Percentiles rank a stretch among this genome's conserved stretches.
These are phyloP conservation scores for Graphilbum sp. DNA, from an alignment of 2,329 filamentous ascomycete species.

Conservation along the genomic window DNA sequence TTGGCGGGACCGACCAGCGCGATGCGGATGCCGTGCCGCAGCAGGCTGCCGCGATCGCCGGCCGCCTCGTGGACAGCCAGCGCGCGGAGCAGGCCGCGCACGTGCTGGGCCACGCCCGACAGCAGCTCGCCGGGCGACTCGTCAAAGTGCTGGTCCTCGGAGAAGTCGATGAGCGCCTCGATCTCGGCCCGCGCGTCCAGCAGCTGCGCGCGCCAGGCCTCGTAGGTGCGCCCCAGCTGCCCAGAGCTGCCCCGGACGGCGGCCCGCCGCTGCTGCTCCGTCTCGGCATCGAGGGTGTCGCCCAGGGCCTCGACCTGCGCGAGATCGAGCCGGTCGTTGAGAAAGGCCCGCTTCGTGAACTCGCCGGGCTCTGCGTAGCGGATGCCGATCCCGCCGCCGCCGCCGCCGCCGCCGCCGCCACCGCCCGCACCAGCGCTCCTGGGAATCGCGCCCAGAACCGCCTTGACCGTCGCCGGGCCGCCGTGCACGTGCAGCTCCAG, in stretches of 20 bases:
- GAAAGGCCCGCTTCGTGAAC: constrained; percentile 83
- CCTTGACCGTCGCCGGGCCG: constrained; percentile 73
- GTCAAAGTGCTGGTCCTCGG: constrained; percentile 94
- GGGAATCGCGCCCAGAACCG: constrained; percentile 68
- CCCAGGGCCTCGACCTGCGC: constrained; percentile 61
- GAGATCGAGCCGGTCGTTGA: constrained; percentile 71
- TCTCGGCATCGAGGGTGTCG: constrained; percentile 52
- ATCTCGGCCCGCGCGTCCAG: constrained; percentile 76
- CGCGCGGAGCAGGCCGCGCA: constrained; percentile 41
- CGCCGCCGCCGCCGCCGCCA: constrained; percentile 15
- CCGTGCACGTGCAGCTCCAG: constrained; percentile 93
- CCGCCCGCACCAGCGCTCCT: no score
- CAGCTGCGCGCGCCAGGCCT: constrained; percentile 62
- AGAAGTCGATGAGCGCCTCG: constrained; percentile 92
- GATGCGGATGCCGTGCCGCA: constrained; percentile 72
- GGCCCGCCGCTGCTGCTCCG: constrained; percentile 80
- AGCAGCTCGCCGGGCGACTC: constrained; percentile 64
- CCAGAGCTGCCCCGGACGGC: constrained; percentile 66
- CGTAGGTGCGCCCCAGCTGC: constrained; percentile 58
- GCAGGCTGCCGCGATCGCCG: constrained; percentile 64
- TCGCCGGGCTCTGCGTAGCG: constrained; percentile 91
- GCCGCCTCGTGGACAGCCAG: constrained; percentile 59
- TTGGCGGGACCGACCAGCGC: constrained; percentile 85
- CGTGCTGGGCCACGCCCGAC: constrained; percentile 47
- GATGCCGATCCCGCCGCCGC: constrained; percentile 23